Conservation (phyloP, 192 early-diverging fungal species). For the Ramicandelaber brevisporus region DNA sequence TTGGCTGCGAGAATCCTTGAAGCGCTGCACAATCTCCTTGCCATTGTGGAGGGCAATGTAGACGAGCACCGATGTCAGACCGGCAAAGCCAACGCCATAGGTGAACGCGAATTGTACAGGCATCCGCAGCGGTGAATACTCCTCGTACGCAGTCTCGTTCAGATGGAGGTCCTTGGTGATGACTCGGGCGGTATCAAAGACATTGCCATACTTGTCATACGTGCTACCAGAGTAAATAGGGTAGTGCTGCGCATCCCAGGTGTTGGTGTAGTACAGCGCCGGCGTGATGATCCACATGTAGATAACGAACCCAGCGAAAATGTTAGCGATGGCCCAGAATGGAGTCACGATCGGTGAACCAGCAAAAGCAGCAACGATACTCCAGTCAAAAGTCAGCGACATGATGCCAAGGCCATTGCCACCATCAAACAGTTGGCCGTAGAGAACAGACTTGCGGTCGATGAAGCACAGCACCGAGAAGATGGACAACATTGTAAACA, state of each 20-base stretch:
- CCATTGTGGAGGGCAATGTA: conserved; percentile 41
- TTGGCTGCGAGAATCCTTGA: conserved; percentile 28
- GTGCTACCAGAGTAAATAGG: conserved; percentile 23
- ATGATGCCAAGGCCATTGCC: conserved; percentile 40
- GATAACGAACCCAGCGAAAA: conserved; percentile 38
- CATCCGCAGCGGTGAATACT: conserved; percentile 30
- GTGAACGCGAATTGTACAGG: conserved; percentile 37
- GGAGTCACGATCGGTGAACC: conserved; percentile 44
- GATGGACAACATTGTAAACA: conserved; percentile 34
- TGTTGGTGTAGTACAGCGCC: conserved; percentile 22
- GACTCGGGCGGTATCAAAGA: conserved; percentile 17
- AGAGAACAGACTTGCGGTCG: conserved; percentile 9
- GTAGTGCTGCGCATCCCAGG: conserved; percentile 15
- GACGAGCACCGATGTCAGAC: conserved; percentile 38
- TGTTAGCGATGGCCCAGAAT: conserved; percentile 44
- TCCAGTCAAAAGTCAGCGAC: conserved; percentile 57
- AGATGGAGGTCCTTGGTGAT: conserved; percentile 10
- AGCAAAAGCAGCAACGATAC: conserved; percentile 24
- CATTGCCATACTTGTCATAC: conserved; percentile 17
- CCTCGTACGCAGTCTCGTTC: conserved; percentile 16
- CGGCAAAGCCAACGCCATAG: conserved; percentile 43
- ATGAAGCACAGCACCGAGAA: conserved; percentile 34
- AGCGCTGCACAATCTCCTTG: conserved; percentile 30
- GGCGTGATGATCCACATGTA: conserved; percentile 41
- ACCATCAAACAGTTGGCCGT: conserved; percentile 18